Evolutionary conservation across 1,284 basidiomycete genomes (phyloP), one percentile per base, ranked within the genome.

Genomic region (Pascua sp.): DNA sequence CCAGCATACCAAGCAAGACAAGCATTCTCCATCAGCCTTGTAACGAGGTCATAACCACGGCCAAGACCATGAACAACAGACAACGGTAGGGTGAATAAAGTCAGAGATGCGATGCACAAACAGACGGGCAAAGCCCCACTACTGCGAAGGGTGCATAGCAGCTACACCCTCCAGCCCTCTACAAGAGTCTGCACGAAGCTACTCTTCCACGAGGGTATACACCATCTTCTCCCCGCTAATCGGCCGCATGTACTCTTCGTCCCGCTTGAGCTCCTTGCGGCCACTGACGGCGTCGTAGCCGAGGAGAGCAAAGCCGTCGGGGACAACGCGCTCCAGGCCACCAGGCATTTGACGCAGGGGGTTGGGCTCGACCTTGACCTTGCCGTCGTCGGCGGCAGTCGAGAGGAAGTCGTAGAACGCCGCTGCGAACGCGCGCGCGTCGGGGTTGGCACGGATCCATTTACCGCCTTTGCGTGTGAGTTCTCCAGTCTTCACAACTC

Each of bases 171-270:
- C n/a, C n/a, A n/a, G n/a, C n/a, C n/a, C n/a, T n/a, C n/a, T n/a
- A n/a, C n/a, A n/a, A n/a, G n/a, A 32, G 24, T 32, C 24, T 7
- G 24, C 24, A 32, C 24, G 24, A 32, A 32, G 24, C 24, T 32
- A 32, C 24, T 32, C 24, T 32, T 32, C 24, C 24, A 43, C 44
- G 18, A 53, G 11, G 9, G 11, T n/a, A 39, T 57, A 59, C n/a
- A 59, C 49, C 1, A 55, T 41, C 51, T 59, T 59, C 51, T 59
- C 58, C 0, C 47, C 53, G 8, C 53, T 52, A 16, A 59, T 53
- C 5, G 56, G 47, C 16, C 24, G 42, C 57, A 55, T 55, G 32
- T 50, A 39, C 12, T 49, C 53, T 17, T 55, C 53, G 8, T 16
- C 18, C 13, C 57, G 39, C 2, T 11, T 41, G 24, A 5, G 24